Conservation (phyloP, 2,329 filamentous ascomycete genomes). For the Talaromyces marneffei region DNA sequence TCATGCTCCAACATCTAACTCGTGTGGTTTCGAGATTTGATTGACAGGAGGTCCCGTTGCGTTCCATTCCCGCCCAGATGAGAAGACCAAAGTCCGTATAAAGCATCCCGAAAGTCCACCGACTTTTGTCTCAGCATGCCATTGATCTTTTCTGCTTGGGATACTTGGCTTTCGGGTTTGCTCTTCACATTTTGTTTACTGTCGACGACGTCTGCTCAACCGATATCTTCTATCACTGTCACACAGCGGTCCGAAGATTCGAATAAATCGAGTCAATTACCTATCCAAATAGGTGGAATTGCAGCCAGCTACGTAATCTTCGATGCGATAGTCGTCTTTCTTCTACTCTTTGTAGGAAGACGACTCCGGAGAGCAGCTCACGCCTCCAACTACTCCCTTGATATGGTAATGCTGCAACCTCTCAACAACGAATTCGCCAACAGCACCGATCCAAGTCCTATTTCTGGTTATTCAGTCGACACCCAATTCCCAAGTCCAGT, state of each 20-base stretch:
- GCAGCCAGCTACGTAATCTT: slow-evolving; percentile 76
- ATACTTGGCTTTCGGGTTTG: not conserved
- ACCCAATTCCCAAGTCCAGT: slow-evolving; percentile 31
- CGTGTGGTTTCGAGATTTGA: slow-evolving; percentile 2
- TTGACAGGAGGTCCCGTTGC: not conserved
- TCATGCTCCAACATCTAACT: not conserved
- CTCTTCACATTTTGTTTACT: not conserved
- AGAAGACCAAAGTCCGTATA: not conserved
- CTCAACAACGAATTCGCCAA: slow-evolving; percentile 19
- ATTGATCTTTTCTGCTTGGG: not conserved
- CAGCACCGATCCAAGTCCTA: slow-evolving; percentile 31
- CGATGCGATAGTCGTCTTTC: slow-evolving; percentile 65
- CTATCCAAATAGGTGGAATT: slow-evolving; percentile 76
- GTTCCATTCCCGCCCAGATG: slow-evolving; percentile 4
- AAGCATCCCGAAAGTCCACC: slow-evolving; percentile 2
- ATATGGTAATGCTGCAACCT: slow-evolving; percentile 54
- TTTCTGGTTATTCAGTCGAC: slow-evolving; percentile 24
- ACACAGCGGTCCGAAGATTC: not conserved
- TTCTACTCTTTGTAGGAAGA: slow-evolving; percentile 58
- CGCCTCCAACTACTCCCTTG: slow-evolving; percentile 47
- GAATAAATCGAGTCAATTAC: slow-evolving; percentile 55
- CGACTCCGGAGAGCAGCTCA: slow-evolving; percentile 48
- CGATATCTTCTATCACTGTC: not conserved
- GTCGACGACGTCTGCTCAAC: not conserved
- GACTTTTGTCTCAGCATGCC: slow-evolving; percentile 5